phyloP scores from a whole-genome alignment of 257 asterid species.

The Nemophila menziesii region DNA sequence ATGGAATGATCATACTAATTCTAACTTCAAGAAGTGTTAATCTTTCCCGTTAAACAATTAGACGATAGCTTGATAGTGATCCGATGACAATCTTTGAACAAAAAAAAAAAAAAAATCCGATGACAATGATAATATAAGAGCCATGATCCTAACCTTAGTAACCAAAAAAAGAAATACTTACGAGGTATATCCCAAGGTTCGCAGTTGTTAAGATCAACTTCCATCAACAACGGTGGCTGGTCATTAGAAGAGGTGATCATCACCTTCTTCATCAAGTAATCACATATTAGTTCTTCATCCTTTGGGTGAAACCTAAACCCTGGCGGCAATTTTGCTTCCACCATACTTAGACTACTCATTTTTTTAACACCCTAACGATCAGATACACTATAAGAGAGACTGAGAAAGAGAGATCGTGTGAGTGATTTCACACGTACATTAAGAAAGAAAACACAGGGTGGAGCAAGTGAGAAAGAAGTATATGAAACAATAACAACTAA shows the following conservation, averaged over 20 bases:
- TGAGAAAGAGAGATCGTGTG: too few relatives aligned
- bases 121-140: too few relatives aligned
- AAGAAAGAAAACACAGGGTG: not conserved
- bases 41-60: too few relatives aligned
- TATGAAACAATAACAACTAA: too few relatives aligned
- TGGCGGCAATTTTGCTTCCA: slow-evolving; percentile 87
- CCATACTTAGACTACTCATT: slow-evolving; percentile 57
- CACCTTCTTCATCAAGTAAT: slow-evolving; percentile 59
- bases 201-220: slow-evolving; percentile 81
- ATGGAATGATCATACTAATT: too few relatives aligned
- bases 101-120: too few relatives aligned
- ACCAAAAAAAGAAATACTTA: too few relatives aligned
- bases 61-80: too few relatives aligned
- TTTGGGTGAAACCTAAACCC: slow-evolving; percentile 82
- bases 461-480: not conserved
- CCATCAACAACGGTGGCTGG: slow-evolving; percentile 35
- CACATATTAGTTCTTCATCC: slow-evolving; percentile 75
- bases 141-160: too few relatives aligned
- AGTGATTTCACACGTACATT: too few relatives aligned
- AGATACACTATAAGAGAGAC: not conserved
- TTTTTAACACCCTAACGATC: not conserved
- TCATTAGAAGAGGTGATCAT: slow-evolving; percentile 16
- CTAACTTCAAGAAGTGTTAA: too few relatives aligned
- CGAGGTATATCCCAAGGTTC: slow-evolving; percentile 98
- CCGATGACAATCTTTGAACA: too few relatives aligned